Conservation (phyloP, 2,329 filamentous ascomycete genomes). For the Pseudocercospora macadamiae region DNA sequence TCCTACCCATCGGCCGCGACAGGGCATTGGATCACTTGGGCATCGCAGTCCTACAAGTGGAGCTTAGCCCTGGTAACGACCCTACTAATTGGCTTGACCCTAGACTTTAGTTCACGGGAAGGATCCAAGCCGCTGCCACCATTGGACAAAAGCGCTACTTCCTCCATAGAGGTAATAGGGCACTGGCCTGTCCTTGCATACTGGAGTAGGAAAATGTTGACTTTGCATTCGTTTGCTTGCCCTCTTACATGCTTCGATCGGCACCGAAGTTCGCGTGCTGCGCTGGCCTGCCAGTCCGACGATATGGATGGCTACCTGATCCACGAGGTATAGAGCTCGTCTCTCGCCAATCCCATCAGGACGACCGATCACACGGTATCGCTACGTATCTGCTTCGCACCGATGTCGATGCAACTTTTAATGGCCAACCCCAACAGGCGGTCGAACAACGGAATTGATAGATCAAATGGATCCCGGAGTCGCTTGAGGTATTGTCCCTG, state of each 20-base stretch:
- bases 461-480: not conserved
- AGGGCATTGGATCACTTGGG: not conserved
- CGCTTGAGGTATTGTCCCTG: not conserved
- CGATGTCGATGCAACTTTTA: constrained; percentile 13
- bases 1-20: not conserved
- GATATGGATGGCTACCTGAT: not conserved
- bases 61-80: not conserved
- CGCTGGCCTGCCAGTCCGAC: not conserved
- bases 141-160: not conserved
- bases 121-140: constrained; percentile 7
- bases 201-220: not conserved
- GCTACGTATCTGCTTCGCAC: not conserved
- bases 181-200: not conserved
- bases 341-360: not conserved
- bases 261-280: constrained; percentile 1
- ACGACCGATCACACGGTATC: not conserved
- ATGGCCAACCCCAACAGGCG: constrained; percentile 1
- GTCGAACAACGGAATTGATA: not conserved
- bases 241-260: not conserved
- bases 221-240: not conserved
- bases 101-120: constrained; percentile 1
- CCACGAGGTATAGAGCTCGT: no score
- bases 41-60: not conserved
- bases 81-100: not conserved
- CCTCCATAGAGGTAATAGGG: not conserved